Evolutionary conservation across 208 protist species (phyloP).

Genomic region (Trypanosomatidae sp.): DNA sequence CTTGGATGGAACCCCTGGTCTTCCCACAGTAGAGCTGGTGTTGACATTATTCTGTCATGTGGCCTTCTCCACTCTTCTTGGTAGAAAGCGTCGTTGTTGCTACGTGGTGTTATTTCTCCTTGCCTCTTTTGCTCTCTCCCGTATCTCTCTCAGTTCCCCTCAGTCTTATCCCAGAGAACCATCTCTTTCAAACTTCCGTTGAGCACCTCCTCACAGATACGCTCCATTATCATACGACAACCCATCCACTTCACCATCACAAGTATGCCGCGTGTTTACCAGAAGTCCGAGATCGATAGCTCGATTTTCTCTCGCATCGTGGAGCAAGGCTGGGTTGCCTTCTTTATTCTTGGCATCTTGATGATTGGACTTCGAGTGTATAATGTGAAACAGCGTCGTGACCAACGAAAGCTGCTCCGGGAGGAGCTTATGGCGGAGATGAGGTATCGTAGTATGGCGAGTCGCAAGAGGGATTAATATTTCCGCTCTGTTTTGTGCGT

Average conservation of each 20-base stretch:
- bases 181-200: background rate
- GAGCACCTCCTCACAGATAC: background rate
- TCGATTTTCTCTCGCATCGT: constrained; percentile 37
- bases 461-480: constrained; percentile 22
- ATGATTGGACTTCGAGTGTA: constrained; percentile 79
- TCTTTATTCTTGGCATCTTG: constrained; percentile 69
- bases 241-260: background rate
- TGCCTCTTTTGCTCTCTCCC: background rate
- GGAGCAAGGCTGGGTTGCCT: constrained; percentile 74
- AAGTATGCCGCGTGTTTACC: constrained; percentile 32
- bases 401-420: constrained; percentile 57
- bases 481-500: background rate
- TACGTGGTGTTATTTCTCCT: background rate
- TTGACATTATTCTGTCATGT: background rate
- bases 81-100: background rate
- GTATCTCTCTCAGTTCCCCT: no score
- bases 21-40: background rate
- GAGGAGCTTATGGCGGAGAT: constrained; percentile 71
- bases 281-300: constrained; percentile 29
- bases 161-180: background rate
- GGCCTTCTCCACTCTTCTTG: background rate
- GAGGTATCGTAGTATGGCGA: constrained; percentile 30
- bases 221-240: background rate
- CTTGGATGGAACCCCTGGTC: background rate
- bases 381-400: constrained; percentile 68